phyloP scores from a whole-genome alignment of 331 rosid genomes.

The Saraca asoca region DNA sequence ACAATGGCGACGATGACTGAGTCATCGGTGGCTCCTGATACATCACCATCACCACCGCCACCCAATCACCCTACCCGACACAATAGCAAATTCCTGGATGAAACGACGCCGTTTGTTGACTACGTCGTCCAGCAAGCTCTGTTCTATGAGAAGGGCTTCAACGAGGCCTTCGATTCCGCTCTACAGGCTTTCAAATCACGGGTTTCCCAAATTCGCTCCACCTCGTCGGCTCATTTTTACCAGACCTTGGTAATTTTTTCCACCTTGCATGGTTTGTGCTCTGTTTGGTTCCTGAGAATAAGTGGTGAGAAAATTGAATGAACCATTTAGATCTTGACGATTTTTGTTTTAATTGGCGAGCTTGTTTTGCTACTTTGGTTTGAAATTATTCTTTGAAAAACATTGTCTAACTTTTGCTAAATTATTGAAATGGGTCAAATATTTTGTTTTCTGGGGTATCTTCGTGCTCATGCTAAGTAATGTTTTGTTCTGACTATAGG shows the following conservation, averaged over 20 bases:
- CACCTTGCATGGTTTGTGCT: neutral
- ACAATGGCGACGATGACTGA: slow-evolving; percentile 62
- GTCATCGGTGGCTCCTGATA: slow-evolving; percentile 40
- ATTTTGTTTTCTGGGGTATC: neutral
- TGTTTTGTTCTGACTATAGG: slow-evolving; percentile 47
- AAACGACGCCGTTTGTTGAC: slow-evolving; percentile 55
- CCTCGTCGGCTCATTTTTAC: slow-evolving; percentile 65
- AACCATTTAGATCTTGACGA: slow-evolving; percentile 15
- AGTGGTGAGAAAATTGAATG: too few species aligned
- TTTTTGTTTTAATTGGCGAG: neutral
- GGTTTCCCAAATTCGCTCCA: slow-evolving; percentile 68
- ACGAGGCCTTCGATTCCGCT: slow-evolving; percentile 61
- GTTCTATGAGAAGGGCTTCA: slow-evolving; percentile 52
- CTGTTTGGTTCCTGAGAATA: slow-evolving; percentile 14
- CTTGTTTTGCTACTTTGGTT: neutral
- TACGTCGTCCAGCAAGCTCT: slow-evolving; percentile 69
- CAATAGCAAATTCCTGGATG: slow-evolving; percentile 39
- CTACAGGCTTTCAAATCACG: slow-evolving; percentile 63
- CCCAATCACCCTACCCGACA: neutral
- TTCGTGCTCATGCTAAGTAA: slow-evolving; percentile 1
- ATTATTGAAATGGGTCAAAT: neutral
- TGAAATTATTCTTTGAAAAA: neutral
- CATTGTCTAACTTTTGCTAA: neutral
- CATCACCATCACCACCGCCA: slow-evolving; percentile 9
- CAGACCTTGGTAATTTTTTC: slow-evolving; percentile 54